These are phyloP conservation scores for Xylaria multiplex DNA, from an alignment of 2,329 filamentous ascomycete genomes.

Conservation along the genomic window DNA sequence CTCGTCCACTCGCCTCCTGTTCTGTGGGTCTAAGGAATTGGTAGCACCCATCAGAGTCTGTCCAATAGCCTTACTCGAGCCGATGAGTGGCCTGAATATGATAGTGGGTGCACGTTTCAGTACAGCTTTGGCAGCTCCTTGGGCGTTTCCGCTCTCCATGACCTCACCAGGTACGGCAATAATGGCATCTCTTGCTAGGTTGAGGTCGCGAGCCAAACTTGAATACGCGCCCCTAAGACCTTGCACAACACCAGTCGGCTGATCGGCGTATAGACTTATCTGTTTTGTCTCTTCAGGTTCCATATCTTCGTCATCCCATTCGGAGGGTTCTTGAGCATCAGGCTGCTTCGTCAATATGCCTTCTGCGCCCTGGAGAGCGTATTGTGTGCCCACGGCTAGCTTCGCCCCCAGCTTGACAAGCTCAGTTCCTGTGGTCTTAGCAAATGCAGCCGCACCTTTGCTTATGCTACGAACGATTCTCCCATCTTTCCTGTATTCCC, in stretches of 20 bases:
- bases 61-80: conserved; percentile 86
- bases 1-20: conserved; percentile 84
- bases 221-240: conserved; percentile 85
- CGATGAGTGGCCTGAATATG: conserved; percentile 88
- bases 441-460: conserved; percentile 90
- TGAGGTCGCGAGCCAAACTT: conserved; percentile 86
- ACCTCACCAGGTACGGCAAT: conserved; percentile 94
- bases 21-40: conserved; percentile 86
- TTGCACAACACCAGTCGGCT: conserved; percentile 88
- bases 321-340: conserved; percentile 51
- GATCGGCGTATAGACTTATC: conserved; percentile 92
- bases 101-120: conserved; percentile 89
- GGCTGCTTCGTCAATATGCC: conserved; percentile 70
- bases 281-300: conserved; percentile 78
- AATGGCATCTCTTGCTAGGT: conserved; percentile 87
- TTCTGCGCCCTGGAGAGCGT: conserved; percentile 89
- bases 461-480: conserved; percentile 90
- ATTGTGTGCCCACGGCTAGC: conserved; percentile 92
- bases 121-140: conserved; percentile 81
- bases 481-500: conserved; percentile 93
- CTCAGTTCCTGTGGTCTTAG: conserved; percentile 91
- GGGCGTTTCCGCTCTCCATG: conserved; percentile 84
- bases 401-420: conserved; percentile 95
- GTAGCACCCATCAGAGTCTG: conserved; percentile 92
- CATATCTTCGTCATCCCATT: conserved; percentile 67